Evolutionary conservation across 441 rosid genomes (phyloP).

Genomic region (Mallotus repandus): DNA sequence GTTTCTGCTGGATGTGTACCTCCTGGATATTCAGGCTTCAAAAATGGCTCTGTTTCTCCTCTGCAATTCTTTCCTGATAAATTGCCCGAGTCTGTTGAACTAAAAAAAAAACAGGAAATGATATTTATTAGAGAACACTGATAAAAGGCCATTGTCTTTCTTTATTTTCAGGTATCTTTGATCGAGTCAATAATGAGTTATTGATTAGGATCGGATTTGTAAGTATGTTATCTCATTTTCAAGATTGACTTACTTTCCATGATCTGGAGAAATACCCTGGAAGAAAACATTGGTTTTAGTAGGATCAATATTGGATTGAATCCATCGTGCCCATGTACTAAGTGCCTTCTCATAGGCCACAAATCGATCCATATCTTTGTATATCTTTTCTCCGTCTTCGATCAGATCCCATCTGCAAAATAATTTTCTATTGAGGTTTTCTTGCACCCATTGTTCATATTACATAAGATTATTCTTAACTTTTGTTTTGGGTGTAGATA

Average conservation of each 20-base stretch:
- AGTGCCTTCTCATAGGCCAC: slow-evolving; percentile 19
- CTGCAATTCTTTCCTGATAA: slow-evolving; percentile 11
- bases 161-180: not conserved
- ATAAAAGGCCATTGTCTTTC: not conserved
- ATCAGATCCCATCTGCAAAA: slow-evolving; percentile 23
- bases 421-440: not conserved
- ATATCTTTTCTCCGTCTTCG: slow-evolving; percentile 3
- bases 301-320: slow-evolving; percentile 10
- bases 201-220: no score
- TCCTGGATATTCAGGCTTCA: slow-evolving; percentile 2
- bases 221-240: not conserved
- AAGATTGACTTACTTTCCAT: slow-evolving; percentile 14
- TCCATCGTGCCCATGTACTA: slow-evolving; percentile 16
- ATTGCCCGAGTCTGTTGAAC: slow-evolving; percentile 18
- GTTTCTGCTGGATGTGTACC: slow-evolving; percentile 15
- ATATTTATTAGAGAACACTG: not conserved
- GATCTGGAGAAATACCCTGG: slow-evolving; percentile 24
- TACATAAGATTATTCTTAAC: not conserved
- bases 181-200: no score
- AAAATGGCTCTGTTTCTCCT: slow-evolving; percentile 22
- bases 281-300: slow-evolving; percentile 17
- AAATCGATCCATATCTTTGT: slow-evolving; percentile 19
- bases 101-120: not conserved
- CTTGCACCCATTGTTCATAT: not conserved
- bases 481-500: not conserved